Conservation (phyloP, 805 yeast species). For the Wickerhamomyces bovis region DNA sequence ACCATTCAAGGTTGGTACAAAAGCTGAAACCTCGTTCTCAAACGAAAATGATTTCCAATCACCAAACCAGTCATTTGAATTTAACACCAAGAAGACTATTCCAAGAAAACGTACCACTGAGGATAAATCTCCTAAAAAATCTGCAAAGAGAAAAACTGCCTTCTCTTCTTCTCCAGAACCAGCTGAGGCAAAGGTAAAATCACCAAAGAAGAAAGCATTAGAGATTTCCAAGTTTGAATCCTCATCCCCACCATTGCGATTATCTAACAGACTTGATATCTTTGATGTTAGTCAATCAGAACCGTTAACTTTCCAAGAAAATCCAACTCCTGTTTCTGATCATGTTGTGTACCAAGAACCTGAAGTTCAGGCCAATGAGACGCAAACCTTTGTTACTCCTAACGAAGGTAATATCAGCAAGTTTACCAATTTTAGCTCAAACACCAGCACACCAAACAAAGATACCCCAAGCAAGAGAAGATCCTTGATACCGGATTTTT, state of each 20-base stretch:
- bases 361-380: background rate
- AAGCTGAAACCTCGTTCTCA: conserved; percentile 24
- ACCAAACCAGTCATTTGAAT: conserved; percentile 16
- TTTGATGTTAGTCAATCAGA: background rate
- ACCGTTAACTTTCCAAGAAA: background rate
- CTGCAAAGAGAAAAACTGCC: conserved; percentile 19
- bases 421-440: conserved; percentile 6
- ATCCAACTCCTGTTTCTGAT: background rate
- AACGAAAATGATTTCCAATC: conserved; percentile 33
- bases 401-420: conserved; percentile 10
- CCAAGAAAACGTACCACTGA: conserved; percentile 23
- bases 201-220: conserved; percentile 19
- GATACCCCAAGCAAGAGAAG: conserved; percentile 14
- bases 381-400: conserved; percentile 7
- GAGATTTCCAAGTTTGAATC: conserved; percentile 22
- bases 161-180: conserved; percentile 25
- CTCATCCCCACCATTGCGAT: conserved; percentile 8
- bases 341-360: background rate
- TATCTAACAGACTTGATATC: background rate
- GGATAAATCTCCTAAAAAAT: conserved; percentile 10
- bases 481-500: conserved; percentile 27
- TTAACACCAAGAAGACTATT: conserved; percentile 12
- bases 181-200: conserved; percentile 8
- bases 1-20: conserved; percentile 10
- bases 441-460: background rate